A percentile compares a stretch with the other conserved stretches of the same genome.
phyloP scores from a whole-genome alignment of 2,329 filamentous ascomycete genomes.

The Cladosporium sp. region DNA sequence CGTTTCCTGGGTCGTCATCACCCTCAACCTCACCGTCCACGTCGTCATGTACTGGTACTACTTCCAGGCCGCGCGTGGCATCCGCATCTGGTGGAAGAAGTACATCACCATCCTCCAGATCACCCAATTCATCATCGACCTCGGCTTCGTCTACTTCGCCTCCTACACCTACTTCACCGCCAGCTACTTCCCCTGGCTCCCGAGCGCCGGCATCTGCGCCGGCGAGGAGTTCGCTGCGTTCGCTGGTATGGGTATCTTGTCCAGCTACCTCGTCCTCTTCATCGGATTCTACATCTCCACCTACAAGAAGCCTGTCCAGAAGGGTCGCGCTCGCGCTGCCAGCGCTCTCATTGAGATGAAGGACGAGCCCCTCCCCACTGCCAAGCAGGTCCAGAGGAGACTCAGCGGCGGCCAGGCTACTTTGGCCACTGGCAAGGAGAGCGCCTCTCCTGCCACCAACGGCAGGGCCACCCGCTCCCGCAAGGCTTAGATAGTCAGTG shows the following conservation, averaged over 20 bases:
- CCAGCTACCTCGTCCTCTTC: slow-evolving; percentile 95
- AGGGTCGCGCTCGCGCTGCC: slow-evolving; percentile 73
- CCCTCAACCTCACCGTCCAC: slow-evolving; percentile 88
- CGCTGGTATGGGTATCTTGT: slow-evolving; percentile 86
- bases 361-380: slow-evolving; percentile 64
- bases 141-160: slow-evolving; percentile 97
- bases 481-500: slow-evolving; percentile 60
- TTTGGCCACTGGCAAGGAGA: slow-evolving; percentile 41
- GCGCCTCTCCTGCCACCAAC: slow-evolving; percentile 50
- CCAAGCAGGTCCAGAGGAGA: slow-evolving; percentile 55
- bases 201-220: slow-evolving; percentile 82
- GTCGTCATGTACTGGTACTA: slow-evolving; percentile 99
- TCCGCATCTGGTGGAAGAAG: slow-evolving; percentile 99
- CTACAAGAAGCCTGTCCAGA: slow-evolving; percentile 83
- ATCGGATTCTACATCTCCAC: slow-evolving; percentile 98
- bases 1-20: slow-evolving; percentile 93
- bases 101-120: slow-evolving; percentile 99
- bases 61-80: slow-evolving; percentile 95
- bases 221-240: slow-evolving; percentile 97
- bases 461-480: slow-evolving; percentile 67
- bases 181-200: slow-evolving; percentile 82
- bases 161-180: slow-evolving; percentile 98
- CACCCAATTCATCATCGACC: slow-evolving; percentile 93
- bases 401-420: slow-evolving; percentile 47
- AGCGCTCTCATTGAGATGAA: slow-evolving; percentile 86